These are phyloP conservation scores for Silene vulgaris DNA, from an alignment of 179 eudicot genomes.

Conservation along the genomic window DNA sequence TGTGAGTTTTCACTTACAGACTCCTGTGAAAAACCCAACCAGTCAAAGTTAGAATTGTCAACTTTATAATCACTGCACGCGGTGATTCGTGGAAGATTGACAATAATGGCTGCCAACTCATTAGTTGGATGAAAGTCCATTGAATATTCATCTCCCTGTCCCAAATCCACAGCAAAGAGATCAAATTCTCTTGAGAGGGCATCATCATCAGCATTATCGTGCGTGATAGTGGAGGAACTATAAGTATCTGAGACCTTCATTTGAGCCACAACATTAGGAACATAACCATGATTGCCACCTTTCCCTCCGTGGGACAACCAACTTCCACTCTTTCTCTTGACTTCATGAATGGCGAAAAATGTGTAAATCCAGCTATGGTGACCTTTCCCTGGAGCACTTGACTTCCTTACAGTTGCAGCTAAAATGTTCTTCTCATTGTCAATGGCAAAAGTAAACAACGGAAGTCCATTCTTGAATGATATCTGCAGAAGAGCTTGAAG, in stretches of 20 bases:
- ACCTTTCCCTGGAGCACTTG: conserved; percentile 38
- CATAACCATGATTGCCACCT: conserved; percentile 37
- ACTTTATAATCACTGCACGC: conserved; percentile 20
- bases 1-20: conserved; percentile 21
- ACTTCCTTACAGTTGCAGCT: conserved; percentile 65
- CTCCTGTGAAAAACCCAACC: conserved; percentile 26
- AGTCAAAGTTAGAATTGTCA: conserved; percentile 21
- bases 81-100: conserved; percentile 36
- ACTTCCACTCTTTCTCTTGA: conserved; percentile 57
- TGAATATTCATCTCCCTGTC: conserved; percentile 39
- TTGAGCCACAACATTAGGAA: conserved; percentile 63
- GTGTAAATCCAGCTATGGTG: conserved; percentile 54
- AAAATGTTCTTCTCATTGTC: conserved; percentile 51
- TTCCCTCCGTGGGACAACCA: conserved; percentile 59
- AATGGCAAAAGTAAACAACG: conserved; percentile 69
- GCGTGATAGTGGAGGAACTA: conserved; percentile 18
- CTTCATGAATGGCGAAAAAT: conserved; percentile 61
- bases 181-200: conserved; percentile 52
- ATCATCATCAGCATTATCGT: conserved; percentile 21
- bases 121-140: conserved; percentile 49
- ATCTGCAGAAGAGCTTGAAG: conserved; percentile 71
- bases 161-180: conserved; percentile 43
- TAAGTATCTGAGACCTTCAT: conserved; percentile 59
- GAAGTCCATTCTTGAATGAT: conserved; percentile 73
- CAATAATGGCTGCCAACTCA: conserved; percentile 74